Percentiles rank a stretch among this genome's conserved stretches.
Evolutionary conservation across 2,329 filamentous ascomycete genomes (phyloP).

Genomic region (Fusarium torulosum): DNA sequence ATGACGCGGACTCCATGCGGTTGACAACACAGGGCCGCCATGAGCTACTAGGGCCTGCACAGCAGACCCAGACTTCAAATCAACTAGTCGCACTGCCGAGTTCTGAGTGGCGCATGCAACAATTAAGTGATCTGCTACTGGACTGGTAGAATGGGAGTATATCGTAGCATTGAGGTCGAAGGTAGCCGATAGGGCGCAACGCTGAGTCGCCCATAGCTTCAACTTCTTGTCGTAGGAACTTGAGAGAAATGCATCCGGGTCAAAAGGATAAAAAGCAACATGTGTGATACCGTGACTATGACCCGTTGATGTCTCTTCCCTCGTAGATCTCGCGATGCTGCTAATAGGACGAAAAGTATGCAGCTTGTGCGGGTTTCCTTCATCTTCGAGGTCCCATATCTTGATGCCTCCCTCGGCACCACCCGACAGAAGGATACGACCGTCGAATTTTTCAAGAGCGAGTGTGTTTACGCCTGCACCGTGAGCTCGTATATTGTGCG

Average conservation of each 20-base stretch:
- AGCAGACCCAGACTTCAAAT: constrained; percentile 81
- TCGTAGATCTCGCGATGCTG: constrained; percentile 60
- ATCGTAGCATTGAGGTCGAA: constrained; percentile 77
- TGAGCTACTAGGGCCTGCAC: constrained; percentile 79
- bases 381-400: constrained; percentile 85
- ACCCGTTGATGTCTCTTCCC: constrained; percentile 47
- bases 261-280: constrained; percentile 82
- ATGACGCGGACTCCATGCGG: constrained; percentile 84
- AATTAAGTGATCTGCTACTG: constrained; percentile 77
- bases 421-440: constrained; percentile 81
- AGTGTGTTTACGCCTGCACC: constrained; percentile 82
- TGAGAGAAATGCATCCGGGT: constrained; percentile 79
- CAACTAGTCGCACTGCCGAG: constrained; percentile 84
- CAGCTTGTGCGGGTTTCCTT: constrained; percentile 57
- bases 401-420: constrained; percentile 87
- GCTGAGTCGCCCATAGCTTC: constrained; percentile 79
- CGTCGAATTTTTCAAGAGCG: constrained; percentile 85
- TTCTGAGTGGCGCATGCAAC: constrained; percentile 92
- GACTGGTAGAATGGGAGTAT: constrained; percentile 83
- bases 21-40: constrained; percentile 74
- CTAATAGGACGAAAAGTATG: constrained; percentile 68
- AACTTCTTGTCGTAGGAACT: constrained; percentile 83
- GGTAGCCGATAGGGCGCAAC: constrained; percentile 70
- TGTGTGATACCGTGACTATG: constrained; percentile 82
- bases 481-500: constrained; percentile 71